Base-by-base conservation (phyloP, 1,284 basidiomycete species). In the Leccinum holopus region DNA sequence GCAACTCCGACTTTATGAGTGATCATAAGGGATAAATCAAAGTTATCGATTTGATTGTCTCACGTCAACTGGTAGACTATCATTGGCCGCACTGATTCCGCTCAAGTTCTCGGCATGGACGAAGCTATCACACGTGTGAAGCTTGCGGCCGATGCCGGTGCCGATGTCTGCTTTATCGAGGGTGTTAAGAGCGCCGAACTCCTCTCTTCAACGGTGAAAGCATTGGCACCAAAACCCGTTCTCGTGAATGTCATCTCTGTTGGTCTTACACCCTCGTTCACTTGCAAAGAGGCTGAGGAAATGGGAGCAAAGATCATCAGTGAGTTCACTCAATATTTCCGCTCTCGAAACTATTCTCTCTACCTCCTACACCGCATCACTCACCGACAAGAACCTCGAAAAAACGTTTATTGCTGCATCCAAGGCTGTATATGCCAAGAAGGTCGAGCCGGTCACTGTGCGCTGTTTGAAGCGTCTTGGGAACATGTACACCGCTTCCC, bases 401-500 rank as follows among this genome's bases (percentile, higher is more conserved):
- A 98, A 98, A 85, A 87, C 91, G 5, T 97, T 98, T 79, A 85
- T 96, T 59, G 79, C 76, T 44, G 79, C 88, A 67, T 88, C 90
- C 61, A 92, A 92, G 75, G 77, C 81, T 25, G 82, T 85, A 55
- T 96, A 93, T 79, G 83, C 84, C 65, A 78, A 83, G 66, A 87
- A 88, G 71, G 88, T 94, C 30, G 85, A 86, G 65, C 90, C 92
- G 6, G 84, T 81, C 30, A 94, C 18, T 18, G 18, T 95, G 84
- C 85, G 87, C 66, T 91, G 90, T 80, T 93, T 94, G 59, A 86
- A 87, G 75, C 88, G 93, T 60, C 87, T 95, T 72, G 97, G 97
- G 16, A 98, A 99, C 87, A 97, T 97, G 92, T 98, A 99, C 86
- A 96, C 97, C 25, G 97, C 91, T n/a, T 96, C 94, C 53, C 83